phyloP scores from a whole-genome alignment of 208 protist genomes.

The Angomonas deanei region DNA sequence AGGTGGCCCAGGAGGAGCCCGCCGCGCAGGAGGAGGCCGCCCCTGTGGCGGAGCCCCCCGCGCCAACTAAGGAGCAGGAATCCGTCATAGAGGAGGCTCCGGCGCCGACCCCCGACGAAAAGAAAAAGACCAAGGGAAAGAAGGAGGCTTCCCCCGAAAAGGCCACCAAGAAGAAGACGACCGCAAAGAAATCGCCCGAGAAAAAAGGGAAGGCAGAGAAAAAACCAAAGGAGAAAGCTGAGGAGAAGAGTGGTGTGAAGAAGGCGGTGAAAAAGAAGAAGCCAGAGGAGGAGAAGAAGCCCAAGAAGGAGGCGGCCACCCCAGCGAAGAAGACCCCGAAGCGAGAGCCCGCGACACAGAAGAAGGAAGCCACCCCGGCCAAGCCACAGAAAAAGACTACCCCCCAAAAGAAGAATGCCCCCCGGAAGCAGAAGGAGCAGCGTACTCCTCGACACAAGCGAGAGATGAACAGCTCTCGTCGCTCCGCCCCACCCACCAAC shows the following conservation, averaged over 20 bases:
- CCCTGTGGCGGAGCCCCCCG: neutral
- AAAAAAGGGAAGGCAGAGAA: neutral
- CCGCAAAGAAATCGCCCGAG: neutral
- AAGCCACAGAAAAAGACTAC: neutral
- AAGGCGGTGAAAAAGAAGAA: neutral
- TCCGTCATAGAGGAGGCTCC: neutral
- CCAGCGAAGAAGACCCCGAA: neutral
- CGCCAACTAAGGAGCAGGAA: neutral
- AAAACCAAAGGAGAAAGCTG: conserved; percentile 2
- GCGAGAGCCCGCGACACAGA: neutral
- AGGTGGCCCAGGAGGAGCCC: neutral
- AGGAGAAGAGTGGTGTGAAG: neutral
- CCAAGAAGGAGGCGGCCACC: neutral
- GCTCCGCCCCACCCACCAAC: neutral
- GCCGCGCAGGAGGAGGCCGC: neutral
- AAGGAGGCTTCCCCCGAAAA: neutral
- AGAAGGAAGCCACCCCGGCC: neutral
- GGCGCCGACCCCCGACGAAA: neutral
- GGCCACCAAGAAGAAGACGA: neutral
- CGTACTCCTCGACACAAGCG: neutral
- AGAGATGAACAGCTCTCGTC: neutral
- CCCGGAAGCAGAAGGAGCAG: too few relatives aligned
- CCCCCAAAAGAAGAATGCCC: too few relatives aligned
- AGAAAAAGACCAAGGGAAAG: neutral
- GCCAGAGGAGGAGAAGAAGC: neutral